A percentile compares a stretch with the other conserved stretches of the same genome.
Conservation (phyloP, 257 asterid species). For the Buddleja alternifolia region DNA sequence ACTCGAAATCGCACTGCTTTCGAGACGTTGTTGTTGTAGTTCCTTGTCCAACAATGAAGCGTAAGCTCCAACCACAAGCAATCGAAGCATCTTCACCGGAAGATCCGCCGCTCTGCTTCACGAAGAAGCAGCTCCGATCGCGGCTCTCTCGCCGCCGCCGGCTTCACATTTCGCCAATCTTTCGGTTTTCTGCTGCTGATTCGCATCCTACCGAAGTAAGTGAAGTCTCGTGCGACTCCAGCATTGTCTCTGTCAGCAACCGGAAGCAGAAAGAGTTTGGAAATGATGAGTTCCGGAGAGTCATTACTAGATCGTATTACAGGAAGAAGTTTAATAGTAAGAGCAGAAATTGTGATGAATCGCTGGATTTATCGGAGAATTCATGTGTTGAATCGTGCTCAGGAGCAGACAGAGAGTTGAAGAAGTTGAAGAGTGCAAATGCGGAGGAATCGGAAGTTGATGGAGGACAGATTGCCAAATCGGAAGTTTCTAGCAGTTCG, state of each 20-base stretch:
- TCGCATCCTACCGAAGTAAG: slow-evolving; percentile 33
- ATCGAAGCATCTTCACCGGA: slow-evolving; percentile 24
- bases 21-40: background rate
- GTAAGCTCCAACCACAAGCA: slow-evolving; percentile 40
- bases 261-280: slow-evolving; percentile 37
- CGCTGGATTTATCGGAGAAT: slow-evolving; percentile 59
- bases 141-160: slow-evolving; percentile 65
- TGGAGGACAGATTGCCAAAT: slow-evolving; percentile 37
- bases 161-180: slow-evolving; percentile 51
- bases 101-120: slow-evolving; percentile 35
- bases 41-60: slow-evolving; percentile 47
- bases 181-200: slow-evolving; percentile 23
- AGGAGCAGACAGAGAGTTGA: slow-evolving; percentile 45
- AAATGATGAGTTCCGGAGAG: slow-evolving; percentile 39
- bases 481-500: slow-evolving; percentile 50
- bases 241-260: slow-evolving; percentile 49
- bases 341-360: slow-evolving; percentile 30
- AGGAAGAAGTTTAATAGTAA: slow-evolving; percentile 34
- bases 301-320: slow-evolving; percentile 42
- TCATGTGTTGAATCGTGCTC: slow-evolving; percentile 92
- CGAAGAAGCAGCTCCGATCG: slow-evolving; percentile 75
- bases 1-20: slow-evolving; percentile 21
- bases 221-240: slow-evolving; percentile 56
- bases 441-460: slow-evolving; percentile 36
- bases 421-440: slow-evolving; percentile 39